Conservation (phyloP, 768 basidiomycete species). For the Clavulina sp. region DNA sequence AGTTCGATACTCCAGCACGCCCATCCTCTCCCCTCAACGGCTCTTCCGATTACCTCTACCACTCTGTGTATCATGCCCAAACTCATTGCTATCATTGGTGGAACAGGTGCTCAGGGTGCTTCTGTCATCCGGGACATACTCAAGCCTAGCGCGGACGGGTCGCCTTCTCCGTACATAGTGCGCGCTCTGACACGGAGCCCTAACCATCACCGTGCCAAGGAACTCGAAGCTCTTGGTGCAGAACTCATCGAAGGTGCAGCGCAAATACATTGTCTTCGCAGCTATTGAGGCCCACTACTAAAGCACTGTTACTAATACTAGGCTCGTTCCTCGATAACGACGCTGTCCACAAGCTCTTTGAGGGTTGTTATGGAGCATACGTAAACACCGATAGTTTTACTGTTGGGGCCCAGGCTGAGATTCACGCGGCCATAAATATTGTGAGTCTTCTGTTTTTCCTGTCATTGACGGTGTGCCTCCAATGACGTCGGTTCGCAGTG, state of each 20-base stretch:
- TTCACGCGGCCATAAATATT: not conserved
- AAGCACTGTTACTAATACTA: not conserved
- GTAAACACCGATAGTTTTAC: constrained; percentile 6
- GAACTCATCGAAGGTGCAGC: constrained; percentile 1
- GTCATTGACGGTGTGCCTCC: too few species aligned
- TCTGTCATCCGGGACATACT: not conserved
- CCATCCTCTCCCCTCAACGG: too few species aligned
- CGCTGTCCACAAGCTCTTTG: not conserved
- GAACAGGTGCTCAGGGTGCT: constrained; percentile 5
- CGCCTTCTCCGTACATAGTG: not conserved
- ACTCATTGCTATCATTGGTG: constrained; percentile 8
- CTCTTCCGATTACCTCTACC: too few species aligned
- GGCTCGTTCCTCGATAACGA: not conserved
- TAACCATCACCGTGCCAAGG: not conserved
- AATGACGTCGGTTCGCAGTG: too few species aligned
- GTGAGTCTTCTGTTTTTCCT: too few species aligned
- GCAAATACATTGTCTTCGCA: not conserved
- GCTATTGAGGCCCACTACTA: not conserved
- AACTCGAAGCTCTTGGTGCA: not conserved
- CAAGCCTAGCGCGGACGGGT: not conserved
- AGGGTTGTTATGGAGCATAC: constrained; percentile 6
- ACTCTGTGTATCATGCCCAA: too few species aligned
- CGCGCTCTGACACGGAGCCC: constrained; percentile 2
- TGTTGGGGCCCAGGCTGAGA: constrained; percentile 7
- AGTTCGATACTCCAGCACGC: too few species aligned